A percentile compares a stretch with the other conserved stretches of the same genome.
phyloP scores from a whole-genome alignment of 176 grass and related monocot genomes.

The Cenchrus americanus region DNA sequence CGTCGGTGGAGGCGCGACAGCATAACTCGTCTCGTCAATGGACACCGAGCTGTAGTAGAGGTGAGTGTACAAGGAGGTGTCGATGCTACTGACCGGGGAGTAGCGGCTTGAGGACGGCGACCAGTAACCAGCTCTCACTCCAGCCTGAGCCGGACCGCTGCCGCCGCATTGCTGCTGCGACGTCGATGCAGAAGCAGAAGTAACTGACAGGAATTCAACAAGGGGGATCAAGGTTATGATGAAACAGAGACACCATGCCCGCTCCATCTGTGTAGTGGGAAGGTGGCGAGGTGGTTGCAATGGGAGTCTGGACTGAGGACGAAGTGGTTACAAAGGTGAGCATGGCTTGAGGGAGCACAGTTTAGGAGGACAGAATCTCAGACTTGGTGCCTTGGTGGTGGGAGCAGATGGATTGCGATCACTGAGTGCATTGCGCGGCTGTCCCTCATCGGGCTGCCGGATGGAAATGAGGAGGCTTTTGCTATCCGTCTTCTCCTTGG shows the following conservation, averaged over 20 bases:
- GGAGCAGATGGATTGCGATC: conserved; percentile 32
- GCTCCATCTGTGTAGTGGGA: conserved; percentile 21
- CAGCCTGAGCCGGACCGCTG: neutral
- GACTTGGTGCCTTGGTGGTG: conserved; percentile 51
- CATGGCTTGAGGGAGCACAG: conserved; percentile 22
- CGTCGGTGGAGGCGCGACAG: neutral
- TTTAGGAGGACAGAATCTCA: conserved; percentile 38
- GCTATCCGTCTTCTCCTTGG: neutral
- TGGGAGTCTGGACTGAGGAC: conserved; percentile 19
- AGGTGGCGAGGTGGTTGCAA: conserved; percentile 15
- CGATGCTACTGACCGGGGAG: conserved; percentile 57
- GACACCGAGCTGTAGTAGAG: conserved; percentile 73
- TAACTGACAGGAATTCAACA: conserved; percentile 2
- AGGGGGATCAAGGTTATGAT: conserved; percentile 33
- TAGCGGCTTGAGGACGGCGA: conserved; percentile 47
- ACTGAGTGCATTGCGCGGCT: conserved; percentile 20
- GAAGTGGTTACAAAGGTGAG: conserved; percentile 39
- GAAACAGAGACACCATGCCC: neutral
- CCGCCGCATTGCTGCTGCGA: conserved; percentile 18
- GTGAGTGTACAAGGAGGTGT: conserved; percentile 68
- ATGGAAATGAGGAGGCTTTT: neutral
- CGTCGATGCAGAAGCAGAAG: conserved; percentile 5
- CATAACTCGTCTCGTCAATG: conserved; percentile 47
- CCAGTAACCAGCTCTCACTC: conserved; percentile 74
- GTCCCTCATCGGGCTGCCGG: conserved; percentile 13